Percentiles rank a stretch among this genome's conserved stretches.
Evolutionary conservation across 1,284 basidiomycete species (phyloP).

Genomic region (Peniophora sp.): DNA sequence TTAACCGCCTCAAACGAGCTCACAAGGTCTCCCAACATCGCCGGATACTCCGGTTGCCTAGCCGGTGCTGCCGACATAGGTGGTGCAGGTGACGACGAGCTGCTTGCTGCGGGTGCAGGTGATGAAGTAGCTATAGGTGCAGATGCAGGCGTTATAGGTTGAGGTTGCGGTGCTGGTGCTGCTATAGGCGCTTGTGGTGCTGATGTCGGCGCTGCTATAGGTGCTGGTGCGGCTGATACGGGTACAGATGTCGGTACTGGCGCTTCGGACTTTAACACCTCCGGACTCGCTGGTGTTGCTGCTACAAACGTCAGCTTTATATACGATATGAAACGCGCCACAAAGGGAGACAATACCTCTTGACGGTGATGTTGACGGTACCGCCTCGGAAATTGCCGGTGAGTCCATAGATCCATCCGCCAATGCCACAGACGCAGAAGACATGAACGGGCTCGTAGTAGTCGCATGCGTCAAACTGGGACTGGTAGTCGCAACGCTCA

Average conservation of each 20-base stretch:
- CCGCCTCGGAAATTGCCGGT: slow-evolving; percentile 63
- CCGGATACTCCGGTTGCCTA: slow-evolving; percentile 51
- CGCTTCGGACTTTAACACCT: background rate
- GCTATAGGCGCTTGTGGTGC: slow-evolving; percentile 45
- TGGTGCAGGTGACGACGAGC: slow-evolving; percentile 23
- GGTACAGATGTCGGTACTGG: background rate
- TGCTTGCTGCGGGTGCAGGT: slow-evolving; percentile 17
- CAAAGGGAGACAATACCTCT: slow-evolving; percentile 24
- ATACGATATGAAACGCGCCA: slow-evolving; percentile 24
- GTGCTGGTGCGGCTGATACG: slow-evolving; percentile 10
- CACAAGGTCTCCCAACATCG: slow-evolving; percentile 87
- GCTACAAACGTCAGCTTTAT: background rate
- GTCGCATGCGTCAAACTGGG: slow-evolving; percentile 77
- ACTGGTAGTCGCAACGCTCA: slow-evolving; percentile 51
- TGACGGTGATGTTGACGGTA: slow-evolving; percentile 24
- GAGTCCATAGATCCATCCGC: slow-evolving; percentile 68
- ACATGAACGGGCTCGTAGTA: slow-evolving; percentile 69
- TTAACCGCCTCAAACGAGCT: slow-evolving; percentile 94
- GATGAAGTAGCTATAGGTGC: slow-evolving; percentile 40
- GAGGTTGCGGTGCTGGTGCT: slow-evolving; percentile 32
- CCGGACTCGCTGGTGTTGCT: slow-evolving; percentile 8
- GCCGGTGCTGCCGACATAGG: slow-evolving; percentile 21
- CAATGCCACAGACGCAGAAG: slow-evolving; percentile 69
- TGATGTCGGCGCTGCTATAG: slow-evolving; percentile 14
- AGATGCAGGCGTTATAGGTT: background rate